phyloP scores from a whole-genome alignment of 768 basidiomycete species.

The Candolleomyces aberdarensis region DNA sequence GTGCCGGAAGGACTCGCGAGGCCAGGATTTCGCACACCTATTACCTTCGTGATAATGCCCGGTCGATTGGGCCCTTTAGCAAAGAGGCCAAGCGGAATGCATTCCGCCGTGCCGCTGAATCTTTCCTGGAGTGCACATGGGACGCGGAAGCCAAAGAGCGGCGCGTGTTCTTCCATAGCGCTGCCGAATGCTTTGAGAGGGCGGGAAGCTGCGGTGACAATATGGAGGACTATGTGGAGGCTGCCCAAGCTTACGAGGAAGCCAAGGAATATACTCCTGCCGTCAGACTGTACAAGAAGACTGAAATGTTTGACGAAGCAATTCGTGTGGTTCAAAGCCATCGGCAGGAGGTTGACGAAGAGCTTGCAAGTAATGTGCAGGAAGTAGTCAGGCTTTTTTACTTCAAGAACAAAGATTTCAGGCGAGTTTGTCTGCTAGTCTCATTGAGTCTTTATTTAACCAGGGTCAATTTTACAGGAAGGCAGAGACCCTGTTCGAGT shows the following conservation, averaged over 20 bases:
- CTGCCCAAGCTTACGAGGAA: slow-evolving; percentile 24
- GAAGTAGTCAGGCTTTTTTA: slow-evolving; percentile 46
- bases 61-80: slow-evolving; percentile 4
- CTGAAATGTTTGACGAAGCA: slow-evolving; percentile 47
- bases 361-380: slow-evolving; percentile 34
- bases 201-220: slow-evolving; percentile 45
- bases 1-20: too few species aligned
- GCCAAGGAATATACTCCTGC: slow-evolving; percentile 7
- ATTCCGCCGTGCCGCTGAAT: slow-evolving; percentile 20
- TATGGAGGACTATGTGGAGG: slow-evolving; percentile 39
- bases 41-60: too few species aligned
- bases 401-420: slow-evolving; percentile 33
- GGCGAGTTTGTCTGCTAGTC: slow-evolving; percentile 23
- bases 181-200: slow-evolving; percentile 40
- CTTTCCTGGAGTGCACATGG: slow-evolving; percentile 1
- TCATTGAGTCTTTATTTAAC: neutral
- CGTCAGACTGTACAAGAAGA: slow-evolving; percentile 14
- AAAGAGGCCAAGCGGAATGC: neutral
- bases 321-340: slow-evolving; percentile 39
- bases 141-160: neutral
- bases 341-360: slow-evolving; percentile 23
- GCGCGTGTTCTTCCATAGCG: slow-evolving; percentile 3
- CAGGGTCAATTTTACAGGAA: slow-evolving; percentile 31
- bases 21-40: too few species aligned
- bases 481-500: slow-evolving; percentile 43